These are phyloP conservation scores for Flueggea neowawraea DNA, from an alignment of 441 rosid species.

Conservation along the genomic window DNA sequence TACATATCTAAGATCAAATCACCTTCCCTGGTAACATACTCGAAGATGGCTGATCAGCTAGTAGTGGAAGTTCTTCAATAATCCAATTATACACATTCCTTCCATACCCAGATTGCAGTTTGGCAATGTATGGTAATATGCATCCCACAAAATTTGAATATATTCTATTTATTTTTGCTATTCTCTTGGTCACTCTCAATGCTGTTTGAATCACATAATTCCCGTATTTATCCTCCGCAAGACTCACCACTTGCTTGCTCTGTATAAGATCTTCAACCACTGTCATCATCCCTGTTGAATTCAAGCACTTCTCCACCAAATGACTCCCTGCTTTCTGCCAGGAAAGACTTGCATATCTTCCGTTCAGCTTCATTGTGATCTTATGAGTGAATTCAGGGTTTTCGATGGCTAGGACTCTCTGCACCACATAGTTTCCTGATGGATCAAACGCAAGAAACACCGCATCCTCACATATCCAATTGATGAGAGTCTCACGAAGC, in stretches of 20 bases:
- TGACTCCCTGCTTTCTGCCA: conserved; percentile 24
- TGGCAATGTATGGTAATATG: too few species aligned
- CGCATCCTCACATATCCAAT: conserved; percentile 3
- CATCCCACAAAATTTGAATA: too few species aligned
- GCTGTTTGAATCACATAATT: conserved; percentile 39
- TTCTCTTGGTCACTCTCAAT: conserved; percentile 14
- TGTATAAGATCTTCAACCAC: conserved; percentile 19
- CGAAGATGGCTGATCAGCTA: too few species aligned
- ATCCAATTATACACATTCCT: too few species aligned
- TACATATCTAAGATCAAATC: too few species aligned
- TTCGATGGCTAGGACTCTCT: conserved; percentile 21
- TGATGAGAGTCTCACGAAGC: conserved; percentile 9
- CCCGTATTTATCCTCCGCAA: conserved; percentile 32
- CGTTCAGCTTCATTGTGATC: conserved; percentile 13
- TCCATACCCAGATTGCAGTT: too few species aligned
- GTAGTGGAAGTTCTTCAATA: too few species aligned
- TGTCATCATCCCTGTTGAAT: conserved; percentile 1
- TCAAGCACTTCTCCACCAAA: conserved; percentile 29
- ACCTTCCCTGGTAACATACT: too few species aligned
- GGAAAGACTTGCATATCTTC: conserved; percentile 22
- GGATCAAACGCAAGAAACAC: conserved; percentile 26
- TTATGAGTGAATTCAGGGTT: conserved; percentile 4
- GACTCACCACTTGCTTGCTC: conserved; percentile 12
- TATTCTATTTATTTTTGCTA: too few species aligned
- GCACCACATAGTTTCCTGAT: conserved; percentile 29